Base-by-base conservation (phyloP, 2,329 filamentous ascomycete species). In the Penicillium sp. region DNA sequence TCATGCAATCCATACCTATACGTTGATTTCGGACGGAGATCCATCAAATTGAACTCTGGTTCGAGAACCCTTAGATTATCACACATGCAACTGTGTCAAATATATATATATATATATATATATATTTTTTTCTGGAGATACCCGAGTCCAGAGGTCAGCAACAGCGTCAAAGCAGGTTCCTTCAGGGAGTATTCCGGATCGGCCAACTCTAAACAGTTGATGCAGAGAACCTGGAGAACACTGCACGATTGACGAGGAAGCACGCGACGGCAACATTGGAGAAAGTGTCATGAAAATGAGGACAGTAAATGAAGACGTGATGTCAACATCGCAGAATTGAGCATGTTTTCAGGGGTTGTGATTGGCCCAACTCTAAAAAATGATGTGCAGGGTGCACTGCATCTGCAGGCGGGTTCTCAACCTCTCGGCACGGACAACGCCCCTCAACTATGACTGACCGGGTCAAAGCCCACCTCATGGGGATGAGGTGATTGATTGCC, bases 311-410 rank as follows among this genome's bases (percentile, higher is more conserved):
- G 14, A 15, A 47, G 25, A 31, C 2, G 0, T 45, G 22, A 45
- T n/a, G 28, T 20, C 8, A 35, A 20, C 35, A n/a, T 39, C 14
- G 17, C 25, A 6, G 25, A 61, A 55, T 56, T 58, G 59, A 61
- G 59, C 59, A 55, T 56, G 41, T 47, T 49, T 43, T 22, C 14
- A 12, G 14, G 17, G 20, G 15, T 31, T 8, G 2, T 59, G 52
- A 61, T 59, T 61, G 55, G 59, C 17, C 6, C 22, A 17, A 31
- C 45, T 34, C 37, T 53, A 49, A 55, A 48, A 49, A 35, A 14
- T 49, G 47, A 52, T 52, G 34, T 52, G 38, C 45, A 45, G 37
- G 42, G n/a, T 49, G n/a, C 35, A 38, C 34, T 49, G 47, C 49
- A 35, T 17, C 34, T 50, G 54, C 57, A 60, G 51, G 39, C 48